Percentiles rank a stretch among this genome's conserved stretches.
Conservation (phyloP, 2,329 filamentous ascomycete species). For the Phialophora tarda region DNA sequence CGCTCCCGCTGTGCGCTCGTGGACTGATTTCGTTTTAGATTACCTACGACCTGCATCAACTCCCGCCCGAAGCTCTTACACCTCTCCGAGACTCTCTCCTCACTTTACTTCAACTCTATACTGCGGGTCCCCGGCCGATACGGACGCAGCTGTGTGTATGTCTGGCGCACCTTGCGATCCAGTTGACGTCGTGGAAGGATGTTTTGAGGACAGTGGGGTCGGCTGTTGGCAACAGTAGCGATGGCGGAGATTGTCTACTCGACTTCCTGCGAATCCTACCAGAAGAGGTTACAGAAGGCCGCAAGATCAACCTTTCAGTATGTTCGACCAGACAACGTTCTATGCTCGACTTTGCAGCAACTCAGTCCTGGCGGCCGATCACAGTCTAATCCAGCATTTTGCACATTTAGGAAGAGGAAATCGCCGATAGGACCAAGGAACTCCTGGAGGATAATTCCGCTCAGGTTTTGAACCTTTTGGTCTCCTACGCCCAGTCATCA, state of each 20-base stretch:
- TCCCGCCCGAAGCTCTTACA: slow-evolving; percentile 74
- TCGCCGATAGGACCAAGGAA: slow-evolving; percentile 82
- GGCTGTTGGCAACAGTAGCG: slow-evolving; percentile 69
- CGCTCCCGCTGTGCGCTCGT: neutral
- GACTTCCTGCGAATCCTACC: slow-evolving; percentile 97
- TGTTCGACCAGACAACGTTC: slow-evolving; percentile 66
- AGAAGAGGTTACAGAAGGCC: slow-evolving; percentile 98
- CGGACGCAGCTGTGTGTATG: slow-evolving; percentile 94
- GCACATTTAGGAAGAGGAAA: slow-evolving; percentile 84
- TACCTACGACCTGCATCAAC: slow-evolving; percentile 91
- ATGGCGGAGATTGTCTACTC: slow-evolving; percentile 82
- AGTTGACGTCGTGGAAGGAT: slow-evolving; percentile 95
- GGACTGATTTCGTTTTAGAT: slow-evolving; percentile 65
- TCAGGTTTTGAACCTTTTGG: slow-evolving; percentile 83
- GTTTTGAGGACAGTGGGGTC: slow-evolving; percentile 82
- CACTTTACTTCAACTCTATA: slow-evolving; percentile 78
- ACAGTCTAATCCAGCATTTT: slow-evolving; percentile 57
- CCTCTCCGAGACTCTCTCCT: slow-evolving; percentile 84
- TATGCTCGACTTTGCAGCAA: slow-evolving; percentile 53
- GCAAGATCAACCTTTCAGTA: slow-evolving; percentile 99
- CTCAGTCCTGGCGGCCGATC: slow-evolving; percentile 48
- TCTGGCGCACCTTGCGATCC: slow-evolving; percentile 90
- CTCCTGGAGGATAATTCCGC: slow-evolving; percentile 88
- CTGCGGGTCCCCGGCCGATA: slow-evolving; percentile 79
- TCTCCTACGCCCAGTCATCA: slow-evolving; percentile 90